phyloP scores from a whole-genome alignment of 1,284 basidiomycete genomes.

The Volvariella surrecta region DNA sequence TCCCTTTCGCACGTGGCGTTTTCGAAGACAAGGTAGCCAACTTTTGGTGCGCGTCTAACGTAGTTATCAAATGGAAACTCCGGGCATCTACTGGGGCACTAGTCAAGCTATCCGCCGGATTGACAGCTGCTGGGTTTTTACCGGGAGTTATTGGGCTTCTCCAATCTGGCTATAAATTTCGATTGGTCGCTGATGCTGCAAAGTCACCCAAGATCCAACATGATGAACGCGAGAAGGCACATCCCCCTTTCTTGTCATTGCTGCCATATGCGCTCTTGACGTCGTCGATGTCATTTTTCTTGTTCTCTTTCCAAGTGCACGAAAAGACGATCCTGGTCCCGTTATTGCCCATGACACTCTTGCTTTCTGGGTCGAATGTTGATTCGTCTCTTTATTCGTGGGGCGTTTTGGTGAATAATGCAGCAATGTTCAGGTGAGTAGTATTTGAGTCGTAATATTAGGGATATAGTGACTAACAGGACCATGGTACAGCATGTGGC shows the following conservation, averaged over 20 bases:
- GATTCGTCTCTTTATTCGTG: slow-evolving; percentile 69
- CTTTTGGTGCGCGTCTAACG: slow-evolving; percentile 91
- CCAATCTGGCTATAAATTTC: slow-evolving; percentile 36
- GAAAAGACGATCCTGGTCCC: slow-evolving; percentile 92
- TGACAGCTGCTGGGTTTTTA: slow-evolving; percentile 58
- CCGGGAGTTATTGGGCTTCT: slow-evolving; percentile 53
- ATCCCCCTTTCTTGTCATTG: slow-evolving; percentile 48
- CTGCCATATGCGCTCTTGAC: slow-evolving; percentile 66
- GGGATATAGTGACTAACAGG: neutral
- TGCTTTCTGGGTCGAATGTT: slow-evolving; percentile 57
- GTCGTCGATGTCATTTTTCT: slow-evolving; percentile 81
- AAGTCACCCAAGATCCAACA: neutral
- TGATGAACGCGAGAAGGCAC: slow-evolving; percentile 10
- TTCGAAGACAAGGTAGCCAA: slow-evolving; percentile 98
- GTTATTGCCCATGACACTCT: slow-evolving; percentile 74
- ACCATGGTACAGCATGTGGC: slow-evolving; percentile 69
- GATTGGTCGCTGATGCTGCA: slow-evolving; percentile 6
- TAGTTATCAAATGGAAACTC: slow-evolving; percentile 75
- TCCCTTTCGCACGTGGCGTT: slow-evolving; percentile 83
- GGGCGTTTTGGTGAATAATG: slow-evolving; percentile 76
- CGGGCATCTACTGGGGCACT: slow-evolving; percentile 41
- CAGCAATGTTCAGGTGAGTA: slow-evolving; percentile 78
- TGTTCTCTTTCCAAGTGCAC: slow-evolving; percentile 95
- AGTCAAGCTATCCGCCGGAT: slow-evolving; percentile 44
- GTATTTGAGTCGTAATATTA: neutral